Conservation (phyloP, 257 asterid species). For the Eustoma russellianum region DNA sequence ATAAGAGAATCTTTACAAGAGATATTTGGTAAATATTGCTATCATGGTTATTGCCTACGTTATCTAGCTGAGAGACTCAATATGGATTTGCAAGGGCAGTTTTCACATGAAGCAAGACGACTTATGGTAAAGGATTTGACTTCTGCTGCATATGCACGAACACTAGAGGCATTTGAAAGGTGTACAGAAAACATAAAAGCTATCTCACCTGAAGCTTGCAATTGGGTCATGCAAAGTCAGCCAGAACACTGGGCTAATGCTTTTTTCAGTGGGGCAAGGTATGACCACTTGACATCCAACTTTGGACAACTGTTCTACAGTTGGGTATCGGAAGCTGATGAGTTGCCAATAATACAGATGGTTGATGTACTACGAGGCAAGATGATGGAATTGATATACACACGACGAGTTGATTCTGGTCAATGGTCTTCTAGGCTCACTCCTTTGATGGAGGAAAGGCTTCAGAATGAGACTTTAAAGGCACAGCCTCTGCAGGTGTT, state of each 20-base stretch:
- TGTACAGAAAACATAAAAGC: slow-evolving; percentile 81
- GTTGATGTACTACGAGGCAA: slow-evolving; percentile 84
- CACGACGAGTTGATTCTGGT: slow-evolving; percentile 65
- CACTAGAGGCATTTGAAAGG: slow-evolving; percentile 53
- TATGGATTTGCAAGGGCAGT: slow-evolving; percentile 81
- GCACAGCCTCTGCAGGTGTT: slow-evolving; percentile 46
- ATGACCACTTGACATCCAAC: slow-evolving; percentile 77
- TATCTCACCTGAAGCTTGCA: slow-evolving; percentile 86
- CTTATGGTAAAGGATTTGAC: slow-evolving; percentile 90
- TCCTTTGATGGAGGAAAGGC: slow-evolving; percentile 80
- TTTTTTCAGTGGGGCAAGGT: slow-evolving; percentile 70
- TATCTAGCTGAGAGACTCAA: slow-evolving; percentile 91
- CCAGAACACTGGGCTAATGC: slow-evolving; percentile 95
- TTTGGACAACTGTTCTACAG: slow-evolving; percentile 81
- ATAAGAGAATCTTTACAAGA: slow-evolving; percentile 55
- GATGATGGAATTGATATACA: slow-evolving; percentile 82
- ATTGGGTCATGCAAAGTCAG: slow-evolving; percentile 74
- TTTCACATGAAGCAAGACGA: slow-evolving; percentile 97
- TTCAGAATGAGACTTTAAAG: slow-evolving; percentile 58
- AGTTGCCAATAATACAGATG: slow-evolving; percentile 95
- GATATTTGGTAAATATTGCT: slow-evolving; percentile 72
- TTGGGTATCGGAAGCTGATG: slow-evolving; percentile 96
- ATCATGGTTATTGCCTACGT: slow-evolving; percentile 85
- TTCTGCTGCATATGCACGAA: slow-evolving; percentile 84
- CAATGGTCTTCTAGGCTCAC: slow-evolving; percentile 71